A percentile compares a stretch with the other conserved stretches of the same genome.
Conservation (phyloP, 352 stramenopile genomes). For the Globisporangium heterothallicum region DNA sequence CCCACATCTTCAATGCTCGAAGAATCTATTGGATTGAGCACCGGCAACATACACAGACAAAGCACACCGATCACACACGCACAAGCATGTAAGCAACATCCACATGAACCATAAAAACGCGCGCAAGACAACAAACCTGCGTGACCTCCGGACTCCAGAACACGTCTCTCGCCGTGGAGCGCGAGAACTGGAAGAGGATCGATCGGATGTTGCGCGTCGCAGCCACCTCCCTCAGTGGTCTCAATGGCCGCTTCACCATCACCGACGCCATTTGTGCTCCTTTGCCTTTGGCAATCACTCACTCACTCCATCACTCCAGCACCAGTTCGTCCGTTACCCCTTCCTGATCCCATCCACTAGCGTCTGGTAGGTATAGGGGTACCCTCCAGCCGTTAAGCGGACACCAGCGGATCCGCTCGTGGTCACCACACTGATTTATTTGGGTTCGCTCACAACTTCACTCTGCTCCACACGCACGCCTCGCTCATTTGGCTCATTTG, state of each 20-base stretch:
- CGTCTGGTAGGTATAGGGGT: neutral
- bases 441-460: neutral
- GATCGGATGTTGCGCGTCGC: slow-evolving; percentile 38
- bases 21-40: neutral
- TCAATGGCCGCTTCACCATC: too few species aligned
- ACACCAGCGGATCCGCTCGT: neutral
- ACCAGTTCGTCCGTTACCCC: too few species aligned
- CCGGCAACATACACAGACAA: neutral
- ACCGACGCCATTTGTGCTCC: too few species aligned
- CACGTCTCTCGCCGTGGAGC: slow-evolving; percentile 3
- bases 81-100: neutral
- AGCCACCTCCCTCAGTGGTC: slow-evolving; percentile 19
- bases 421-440: slow-evolving; percentile 3
- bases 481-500: neutral
- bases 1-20: neutral
- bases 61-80: neutral
- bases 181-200: slow-evolving; percentile 40
- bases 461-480: neutral
- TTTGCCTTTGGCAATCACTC: too few species aligned
- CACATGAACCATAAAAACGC: too few species aligned
- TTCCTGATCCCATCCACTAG: neutral
- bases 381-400: neutral
- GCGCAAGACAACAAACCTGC: neutral
- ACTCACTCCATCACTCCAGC: too few species aligned
- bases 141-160: neutral